A percentile compares a stretch with the other conserved stretches of the same genome.
Conservation (phyloP, 345 rosid genomes). For the Mercurialis annua region DNA sequence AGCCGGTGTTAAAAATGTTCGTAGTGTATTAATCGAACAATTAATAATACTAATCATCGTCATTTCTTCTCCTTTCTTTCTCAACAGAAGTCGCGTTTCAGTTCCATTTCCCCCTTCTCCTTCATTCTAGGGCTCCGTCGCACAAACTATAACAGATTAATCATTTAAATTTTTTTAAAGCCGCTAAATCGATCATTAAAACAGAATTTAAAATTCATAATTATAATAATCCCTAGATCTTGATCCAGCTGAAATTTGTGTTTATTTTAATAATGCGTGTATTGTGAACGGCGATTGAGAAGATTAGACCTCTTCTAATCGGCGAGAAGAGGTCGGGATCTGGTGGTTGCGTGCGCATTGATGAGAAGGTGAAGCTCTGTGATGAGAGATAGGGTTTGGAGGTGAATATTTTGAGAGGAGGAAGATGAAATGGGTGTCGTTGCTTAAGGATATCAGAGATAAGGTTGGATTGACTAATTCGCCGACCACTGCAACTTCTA, state of each 20-base stretch:
- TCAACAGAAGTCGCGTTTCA: constrained; percentile 29
- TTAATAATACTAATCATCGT: too few relatives aligned
- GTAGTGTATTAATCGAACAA: too few relatives aligned
- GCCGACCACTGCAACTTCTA: constrained; percentile 37
- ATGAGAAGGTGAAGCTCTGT: background rate
- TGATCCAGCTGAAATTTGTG: too few relatives aligned
- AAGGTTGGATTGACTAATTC: constrained; percentile 94
- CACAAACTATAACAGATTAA: too few relatives aligned
- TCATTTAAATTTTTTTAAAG: too few relatives aligned
- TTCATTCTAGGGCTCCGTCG: constrained; percentile 37
- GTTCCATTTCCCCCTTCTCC: constrained; percentile 21
- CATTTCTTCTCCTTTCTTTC: constrained; percentile 20
- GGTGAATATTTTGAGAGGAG: constrained; percentile 14
- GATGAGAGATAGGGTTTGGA: constrained; percentile 43
- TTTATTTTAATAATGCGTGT: too few relatives aligned
- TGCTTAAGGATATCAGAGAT: constrained; percentile 98
- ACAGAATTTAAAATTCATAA: too few relatives aligned
- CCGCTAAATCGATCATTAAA: too few relatives aligned
- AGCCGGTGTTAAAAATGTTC: too few relatives aligned
- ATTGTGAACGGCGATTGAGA: background rate
- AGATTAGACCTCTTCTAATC: background rate
- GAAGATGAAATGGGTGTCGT: constrained; percentile 97
- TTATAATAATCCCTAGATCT: too few relatives aligned
- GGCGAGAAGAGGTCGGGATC: constrained; percentile 17
- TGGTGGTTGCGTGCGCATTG: constrained; percentile 2